Evolutionary conservation across 768 basidiomycete genomes (phyloP).

Genomic region (Lactarius vividus): DNA sequence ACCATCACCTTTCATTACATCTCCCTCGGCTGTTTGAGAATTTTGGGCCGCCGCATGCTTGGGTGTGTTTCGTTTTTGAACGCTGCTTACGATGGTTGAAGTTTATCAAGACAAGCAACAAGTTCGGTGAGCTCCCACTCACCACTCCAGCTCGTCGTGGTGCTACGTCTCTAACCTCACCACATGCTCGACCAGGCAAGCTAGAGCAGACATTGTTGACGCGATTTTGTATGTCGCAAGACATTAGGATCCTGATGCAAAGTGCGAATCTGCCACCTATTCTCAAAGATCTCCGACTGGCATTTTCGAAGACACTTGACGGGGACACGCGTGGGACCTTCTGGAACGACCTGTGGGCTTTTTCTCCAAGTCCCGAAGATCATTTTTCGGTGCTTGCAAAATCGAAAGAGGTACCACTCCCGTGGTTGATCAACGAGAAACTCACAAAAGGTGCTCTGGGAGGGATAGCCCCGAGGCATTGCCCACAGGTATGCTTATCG

Average conservation of each 20-base stretch:
- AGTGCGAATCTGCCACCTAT: neutral
- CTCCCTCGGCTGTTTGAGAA: conserved; percentile 33
- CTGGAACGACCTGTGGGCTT: neutral
- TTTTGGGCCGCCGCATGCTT: conserved; percentile 40
- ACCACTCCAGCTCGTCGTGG: no score
- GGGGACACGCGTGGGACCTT: neutral
- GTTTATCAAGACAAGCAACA: conserved; percentile 33
- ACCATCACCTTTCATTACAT: conserved; percentile 45
- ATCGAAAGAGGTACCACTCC: no score
- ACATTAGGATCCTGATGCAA: neutral
- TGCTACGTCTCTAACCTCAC: neutral
- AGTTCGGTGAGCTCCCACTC: conserved; percentile 33
- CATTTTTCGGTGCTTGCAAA: no score
- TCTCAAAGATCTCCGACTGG: neutral
- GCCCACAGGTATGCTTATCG: no score
- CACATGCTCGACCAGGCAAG: conserved; percentile 29
- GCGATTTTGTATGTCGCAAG: neutral
- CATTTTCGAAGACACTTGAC: neutral
- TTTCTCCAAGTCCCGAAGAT: no score
- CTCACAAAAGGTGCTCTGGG: no score
- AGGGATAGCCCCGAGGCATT: no score
- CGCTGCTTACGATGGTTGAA: conserved; percentile 36
- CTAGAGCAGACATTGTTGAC: conserved; percentile 31
- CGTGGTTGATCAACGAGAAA: no score
- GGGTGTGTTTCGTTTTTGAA: conserved; percentile 40